Evolutionary conservation across 208 protist genomes (phyloP).

Genomic region (Leishmania mexicana): DNA sequence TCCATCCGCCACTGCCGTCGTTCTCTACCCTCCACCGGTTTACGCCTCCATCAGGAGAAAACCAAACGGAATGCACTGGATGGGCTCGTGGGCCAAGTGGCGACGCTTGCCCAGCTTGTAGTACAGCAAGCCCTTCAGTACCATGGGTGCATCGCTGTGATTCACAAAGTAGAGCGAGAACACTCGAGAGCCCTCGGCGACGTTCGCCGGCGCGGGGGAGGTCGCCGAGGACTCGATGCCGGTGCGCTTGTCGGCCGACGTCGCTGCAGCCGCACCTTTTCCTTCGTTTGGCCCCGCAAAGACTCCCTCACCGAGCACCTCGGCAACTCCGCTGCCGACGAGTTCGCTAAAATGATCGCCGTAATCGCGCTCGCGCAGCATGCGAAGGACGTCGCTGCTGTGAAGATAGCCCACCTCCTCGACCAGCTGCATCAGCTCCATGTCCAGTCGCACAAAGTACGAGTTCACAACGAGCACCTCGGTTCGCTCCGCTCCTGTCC

Average conservation of each 20-base stretch:
- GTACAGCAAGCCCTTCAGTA: constrained; percentile 84
- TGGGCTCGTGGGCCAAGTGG: constrained; percentile 30
- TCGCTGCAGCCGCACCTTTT: not conserved
- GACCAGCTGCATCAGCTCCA: constrained; percentile 52
- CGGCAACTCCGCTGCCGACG: constrained; percentile 13
- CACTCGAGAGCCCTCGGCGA: constrained; percentile 12
- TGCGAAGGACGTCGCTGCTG: constrained; percentile 49
- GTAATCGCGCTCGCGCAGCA: constrained; percentile 49
- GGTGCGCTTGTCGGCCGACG: not conserved
- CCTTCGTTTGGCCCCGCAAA: not conserved
- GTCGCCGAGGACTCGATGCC: not conserved
- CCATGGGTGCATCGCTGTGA: constrained; percentile 43
- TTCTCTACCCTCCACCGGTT: not conserved
- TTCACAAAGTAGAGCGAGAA: constrained; percentile 77
- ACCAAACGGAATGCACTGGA: constrained; percentile 73
- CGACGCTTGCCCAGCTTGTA: constrained; percentile 55
- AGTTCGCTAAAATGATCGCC: constrained; percentile 25
- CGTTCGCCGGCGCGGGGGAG: not conserved
- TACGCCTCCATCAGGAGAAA: constrained; percentile 49
- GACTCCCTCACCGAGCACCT: constrained; percentile 13
- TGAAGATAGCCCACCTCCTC: constrained; percentile 74
- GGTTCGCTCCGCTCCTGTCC: constrained; percentile 10
- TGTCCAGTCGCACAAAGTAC: constrained; percentile 68
- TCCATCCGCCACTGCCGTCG: not conserved
- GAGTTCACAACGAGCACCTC: constrained; percentile 63